Conservation (phyloP, 2,329 filamentous ascomycete genomes). For the Pochonia chlamydosporia region DNA sequence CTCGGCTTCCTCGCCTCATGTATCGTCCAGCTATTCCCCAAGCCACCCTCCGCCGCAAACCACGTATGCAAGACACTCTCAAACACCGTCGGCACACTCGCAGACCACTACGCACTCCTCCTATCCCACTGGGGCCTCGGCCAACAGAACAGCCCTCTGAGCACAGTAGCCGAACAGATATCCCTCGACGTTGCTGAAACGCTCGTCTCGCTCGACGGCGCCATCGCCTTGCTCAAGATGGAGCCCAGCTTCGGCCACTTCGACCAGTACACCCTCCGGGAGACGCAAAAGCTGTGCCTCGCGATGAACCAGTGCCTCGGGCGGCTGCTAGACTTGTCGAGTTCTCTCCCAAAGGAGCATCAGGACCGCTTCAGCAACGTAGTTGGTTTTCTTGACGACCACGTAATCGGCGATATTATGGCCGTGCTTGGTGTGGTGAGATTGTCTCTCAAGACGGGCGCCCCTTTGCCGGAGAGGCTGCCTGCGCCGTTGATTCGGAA, state of each 20-base stretch:
- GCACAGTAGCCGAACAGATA: conserved; percentile 20
- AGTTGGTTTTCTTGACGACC: conserved; percentile 35
- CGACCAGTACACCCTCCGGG: conserved; percentile 22
- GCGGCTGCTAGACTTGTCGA: conserved; percentile 24
- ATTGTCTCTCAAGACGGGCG: conserved; percentile 39
- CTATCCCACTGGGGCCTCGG: conserved; percentile 36
- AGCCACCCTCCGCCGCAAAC: conserved; percentile 36
- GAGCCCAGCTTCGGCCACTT: conserved; percentile 24
- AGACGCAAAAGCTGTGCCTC: conserved; percentile 22
- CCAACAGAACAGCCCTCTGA: conserved; percentile 22
- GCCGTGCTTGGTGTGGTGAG: conserved; percentile 40
- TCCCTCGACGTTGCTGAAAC: conserved; percentile 23
- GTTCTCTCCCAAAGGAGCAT: conserved; percentile 30
- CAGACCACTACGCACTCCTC: conserved; percentile 42
- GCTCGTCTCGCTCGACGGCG: conserved; percentile 16
- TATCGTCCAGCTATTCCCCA: conserved; percentile 39
- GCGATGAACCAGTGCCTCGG: conserved; percentile 26
- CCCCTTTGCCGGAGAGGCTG: conserved; percentile 38
- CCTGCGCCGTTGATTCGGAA: conserved; percentile 38
- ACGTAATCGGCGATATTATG: conserved; percentile 42
- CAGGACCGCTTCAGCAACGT: conserved; percentile 30
- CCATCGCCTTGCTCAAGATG: conserved; percentile 21
- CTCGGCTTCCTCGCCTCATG: conserved; percentile 35
- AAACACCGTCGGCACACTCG: conserved; percentile 32
- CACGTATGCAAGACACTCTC: conserved; percentile 40